These are phyloP conservation scores for Saturnispora bothae DNA, from an alignment of 805 yeast species.

Conservation along the genomic window DNA sequence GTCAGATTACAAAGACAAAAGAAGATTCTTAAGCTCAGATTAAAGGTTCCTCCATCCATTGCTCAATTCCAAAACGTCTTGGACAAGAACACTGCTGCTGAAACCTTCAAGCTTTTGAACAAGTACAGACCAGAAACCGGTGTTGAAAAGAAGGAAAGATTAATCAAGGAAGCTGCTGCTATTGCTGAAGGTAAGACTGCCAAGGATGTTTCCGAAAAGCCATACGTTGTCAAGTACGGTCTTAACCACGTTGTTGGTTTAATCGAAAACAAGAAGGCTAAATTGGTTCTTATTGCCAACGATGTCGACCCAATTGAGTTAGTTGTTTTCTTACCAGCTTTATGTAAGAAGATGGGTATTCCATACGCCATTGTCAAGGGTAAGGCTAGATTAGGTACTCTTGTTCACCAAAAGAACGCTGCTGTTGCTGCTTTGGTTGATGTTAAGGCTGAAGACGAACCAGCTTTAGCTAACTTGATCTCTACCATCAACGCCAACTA, in stretches of 20 bases:
- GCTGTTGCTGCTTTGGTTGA: conserved; percentile 96
- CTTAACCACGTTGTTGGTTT: conserved; percentile 97
- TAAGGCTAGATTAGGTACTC: conserved; percentile 96
- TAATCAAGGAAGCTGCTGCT: conserved; percentile 98
- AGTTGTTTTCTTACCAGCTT: conserved; percentile 95
- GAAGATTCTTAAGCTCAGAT: conserved; percentile 89
- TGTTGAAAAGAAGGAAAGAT: conserved; percentile 98
- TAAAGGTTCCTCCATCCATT: conserved; percentile 98
- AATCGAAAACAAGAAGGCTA: conserved; percentile 97
- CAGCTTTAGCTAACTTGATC: conserved; percentile 85
- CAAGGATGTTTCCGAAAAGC: conserved; percentile 94
- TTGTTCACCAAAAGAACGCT: conserved; percentile 95
- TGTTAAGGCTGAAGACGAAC: conserved; percentile 88
- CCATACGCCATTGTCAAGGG: conserved; percentile 98
- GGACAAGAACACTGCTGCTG: conserved; percentile 98
- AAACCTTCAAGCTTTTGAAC: conserved; percentile 93
- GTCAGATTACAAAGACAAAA: conserved; percentile 98
- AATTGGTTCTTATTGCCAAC: conserved; percentile 93
- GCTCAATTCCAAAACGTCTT: conserved; percentile 92
- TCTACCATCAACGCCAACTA: conserved; percentile 92
- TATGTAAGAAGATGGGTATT: conserved; percentile 98
- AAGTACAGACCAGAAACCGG: conserved; percentile 98
- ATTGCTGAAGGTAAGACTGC: conserved; percentile 96
- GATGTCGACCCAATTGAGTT: conserved; percentile 99
- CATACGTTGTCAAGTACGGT: conserved; percentile 96